These are phyloP conservation scores for Carex pumila DNA, from an alignment of 176 grass and related monocot species.

Conservation along the genomic window DNA sequence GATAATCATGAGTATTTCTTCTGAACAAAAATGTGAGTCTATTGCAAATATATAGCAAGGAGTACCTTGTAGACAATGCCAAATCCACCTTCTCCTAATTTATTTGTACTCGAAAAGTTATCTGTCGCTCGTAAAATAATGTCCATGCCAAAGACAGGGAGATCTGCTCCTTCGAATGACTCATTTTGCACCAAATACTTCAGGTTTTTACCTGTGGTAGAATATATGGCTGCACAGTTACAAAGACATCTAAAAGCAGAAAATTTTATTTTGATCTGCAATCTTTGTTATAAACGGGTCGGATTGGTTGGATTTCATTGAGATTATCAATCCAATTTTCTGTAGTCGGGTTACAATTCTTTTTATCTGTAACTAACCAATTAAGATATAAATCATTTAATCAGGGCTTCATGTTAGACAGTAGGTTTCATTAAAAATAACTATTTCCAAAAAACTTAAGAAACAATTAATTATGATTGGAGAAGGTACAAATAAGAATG, in stretches of 20 bases:
- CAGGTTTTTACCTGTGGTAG: neutral
- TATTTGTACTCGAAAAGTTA: constrained; percentile 31
- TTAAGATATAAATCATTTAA: too few species aligned
- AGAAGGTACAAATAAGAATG: too few species aligned
- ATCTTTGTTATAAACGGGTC: neutral
- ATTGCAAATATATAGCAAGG: neutral
- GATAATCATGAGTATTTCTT: neutral
- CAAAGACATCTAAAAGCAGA: neutral
- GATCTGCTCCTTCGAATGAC: constrained; percentile 1
- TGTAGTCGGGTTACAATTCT: too few species aligned
- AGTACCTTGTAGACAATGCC: constrained; percentile 55
- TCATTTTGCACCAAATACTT: neutral
- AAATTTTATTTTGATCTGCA: neutral
- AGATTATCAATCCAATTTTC: too few species aligned
- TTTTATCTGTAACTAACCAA: too few species aligned
- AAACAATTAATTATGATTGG: too few species aligned
- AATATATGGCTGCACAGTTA: neutral
- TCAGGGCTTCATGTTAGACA: too few species aligned
- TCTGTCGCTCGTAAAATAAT: constrained; percentile 25
- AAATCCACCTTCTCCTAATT: constrained; percentile 48
- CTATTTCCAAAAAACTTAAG: too few species aligned
- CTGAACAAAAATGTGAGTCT: neutral
- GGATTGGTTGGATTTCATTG: too few species aligned
- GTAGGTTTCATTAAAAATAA: too few species aligned
- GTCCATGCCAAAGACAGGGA: constrained; percentile 13